Base-by-base conservation (phyloP, 345 rosid genomes). In the Rhodomyrtus tomentosa region DNA sequence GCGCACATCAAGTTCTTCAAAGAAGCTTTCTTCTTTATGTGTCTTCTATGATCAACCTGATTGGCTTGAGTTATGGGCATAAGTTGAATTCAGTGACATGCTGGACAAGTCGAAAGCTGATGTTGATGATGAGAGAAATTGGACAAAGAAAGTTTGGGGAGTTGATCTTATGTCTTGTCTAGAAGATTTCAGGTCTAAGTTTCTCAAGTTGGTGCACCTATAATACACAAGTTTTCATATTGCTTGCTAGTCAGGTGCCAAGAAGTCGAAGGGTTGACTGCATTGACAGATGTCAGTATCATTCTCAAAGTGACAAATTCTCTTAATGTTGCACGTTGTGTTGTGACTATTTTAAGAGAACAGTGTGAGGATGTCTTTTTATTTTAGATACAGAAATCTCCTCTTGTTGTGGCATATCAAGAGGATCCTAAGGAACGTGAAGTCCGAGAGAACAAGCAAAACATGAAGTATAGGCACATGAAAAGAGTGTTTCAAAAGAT, bases 241-340 rank as follows among this genome's bases (percentile, higher is more conserved):
- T 85, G 94, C 85, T 84, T 93, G 81, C 91, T 92, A 85, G 86
- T 88, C 86, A 92, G 96, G 88, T 95, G 99, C 89, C 99, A 94
- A 89, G 99, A 95, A 86, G 98, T 98, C 13, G 99, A 95, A 91
- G 98, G 99, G 82, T 84, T 95, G 89, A 97, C 99, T 85, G 96
- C 99, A 49, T 86, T 95, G 85, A 93, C 98, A 5, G 98, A 95
- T 87, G 92, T 94, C 73, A 89, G 90, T 86, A 99, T 93, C 86
- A 88, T 97, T 68, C 80, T 94, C 81, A 97, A 95, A 90, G 99
- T 97, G 73, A 89, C 92, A 36, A 90, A 90, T 89, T 91, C 94
- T 7, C 51, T 95, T 50, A 97, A 95, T 88, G 96, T 96, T 85
- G 89, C 92, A 52, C 92, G 84, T 84, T 91, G 91, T 83, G 79